Percentiles rank a stretch among this genome's conserved stretches.
Evolutionary conservation across 2,329 filamentous ascomycete species (phyloP).

Genomic region (Alternaria ethzedia): DNA sequence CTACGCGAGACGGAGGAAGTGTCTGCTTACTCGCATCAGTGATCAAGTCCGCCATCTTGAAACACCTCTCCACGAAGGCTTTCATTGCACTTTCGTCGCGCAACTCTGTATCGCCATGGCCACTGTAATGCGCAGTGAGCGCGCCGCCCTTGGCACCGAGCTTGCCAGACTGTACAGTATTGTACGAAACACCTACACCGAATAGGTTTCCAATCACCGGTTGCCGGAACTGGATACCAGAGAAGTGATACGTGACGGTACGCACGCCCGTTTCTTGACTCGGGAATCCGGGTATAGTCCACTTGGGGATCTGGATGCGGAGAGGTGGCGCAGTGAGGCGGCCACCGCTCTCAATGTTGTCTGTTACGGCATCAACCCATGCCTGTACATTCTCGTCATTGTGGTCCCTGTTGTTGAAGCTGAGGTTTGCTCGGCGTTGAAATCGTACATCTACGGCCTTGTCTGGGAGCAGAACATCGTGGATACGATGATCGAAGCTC

Average conservation of each 20-base stretch:
- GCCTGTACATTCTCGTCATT: slow-evolving; percentile 19
- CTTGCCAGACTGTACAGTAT: slow-evolving; percentile 36
- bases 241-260: slow-evolving; percentile 36
- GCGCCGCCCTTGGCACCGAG: slow-evolving; percentile 30
- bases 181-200: slow-evolving; percentile 20
- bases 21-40: slow-evolving; percentile 26
- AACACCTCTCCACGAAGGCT: slow-evolving; percentile 25
- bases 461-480: slow-evolving; percentile 42
- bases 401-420: slow-evolving; percentile 10
- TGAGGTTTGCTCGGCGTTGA: slow-evolving; percentile 19
- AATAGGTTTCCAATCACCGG: slow-evolving; percentile 21
- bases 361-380: slow-evolving; percentile 24
- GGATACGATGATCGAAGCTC: slow-evolving; percentile 25
- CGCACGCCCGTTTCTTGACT: slow-evolving; percentile 10
- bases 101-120: neutral
- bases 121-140: slow-evolving; percentile 23
- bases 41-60: slow-evolving; percentile 29
- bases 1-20: slow-evolving; percentile 14
- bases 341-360: slow-evolving; percentile 36
- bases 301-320: slow-evolving; percentile 36
- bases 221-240: slow-evolving; percentile 38
- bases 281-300: slow-evolving; percentile 29
- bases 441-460: slow-evolving; percentile 40
- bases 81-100: slow-evolving; percentile 15
- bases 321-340: slow-evolving; percentile 38